These are phyloP conservation scores for Populus deltoides DNA, from an alignment of 345 rosid species.

Conservation along the genomic window DNA sequence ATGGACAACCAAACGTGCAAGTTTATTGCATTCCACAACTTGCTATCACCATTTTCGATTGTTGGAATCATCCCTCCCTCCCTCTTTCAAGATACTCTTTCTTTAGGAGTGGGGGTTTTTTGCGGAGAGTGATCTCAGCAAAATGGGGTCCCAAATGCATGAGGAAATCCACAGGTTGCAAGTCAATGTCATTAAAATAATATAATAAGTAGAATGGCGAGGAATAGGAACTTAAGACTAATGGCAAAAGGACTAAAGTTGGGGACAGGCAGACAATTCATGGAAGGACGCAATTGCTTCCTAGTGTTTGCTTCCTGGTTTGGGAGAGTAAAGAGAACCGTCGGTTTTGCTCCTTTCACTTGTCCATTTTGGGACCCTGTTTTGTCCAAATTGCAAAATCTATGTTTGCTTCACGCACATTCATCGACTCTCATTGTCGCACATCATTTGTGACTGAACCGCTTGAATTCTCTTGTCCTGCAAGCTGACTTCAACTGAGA, in stretches of 20 bases:
- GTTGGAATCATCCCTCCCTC: neutral
- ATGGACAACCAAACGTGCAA: constrained; percentile 1
- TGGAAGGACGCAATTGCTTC: neutral
- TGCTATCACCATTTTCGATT: neutral
- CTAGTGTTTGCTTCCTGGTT: neutral
- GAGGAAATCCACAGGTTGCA: neutral
- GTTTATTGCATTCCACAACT: neutral
- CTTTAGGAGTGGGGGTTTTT: neutral
- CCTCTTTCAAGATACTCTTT: neutral
- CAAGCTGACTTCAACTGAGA: neutral
- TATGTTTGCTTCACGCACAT: constrained; percentile 1
- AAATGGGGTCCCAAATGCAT: constrained; percentile 5
- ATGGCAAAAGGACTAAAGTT: neutral
- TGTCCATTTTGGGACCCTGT: neutral
- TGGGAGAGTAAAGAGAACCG: constrained; percentile 32
- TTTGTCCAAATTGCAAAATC: neutral
- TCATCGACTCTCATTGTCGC: constrained; percentile 8
- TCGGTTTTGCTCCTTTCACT: constrained; percentile 32
- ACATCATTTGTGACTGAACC: neutral
- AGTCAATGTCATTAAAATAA: neutral
- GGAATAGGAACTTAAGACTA: neutral
- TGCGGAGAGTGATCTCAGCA: constrained; percentile 27
- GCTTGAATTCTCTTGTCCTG: neutral
- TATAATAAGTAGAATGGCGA: neutral
- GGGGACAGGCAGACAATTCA: neutral